Conservation (phyloP, 306 rosid species). For the Inga leiocalycina region DNA sequence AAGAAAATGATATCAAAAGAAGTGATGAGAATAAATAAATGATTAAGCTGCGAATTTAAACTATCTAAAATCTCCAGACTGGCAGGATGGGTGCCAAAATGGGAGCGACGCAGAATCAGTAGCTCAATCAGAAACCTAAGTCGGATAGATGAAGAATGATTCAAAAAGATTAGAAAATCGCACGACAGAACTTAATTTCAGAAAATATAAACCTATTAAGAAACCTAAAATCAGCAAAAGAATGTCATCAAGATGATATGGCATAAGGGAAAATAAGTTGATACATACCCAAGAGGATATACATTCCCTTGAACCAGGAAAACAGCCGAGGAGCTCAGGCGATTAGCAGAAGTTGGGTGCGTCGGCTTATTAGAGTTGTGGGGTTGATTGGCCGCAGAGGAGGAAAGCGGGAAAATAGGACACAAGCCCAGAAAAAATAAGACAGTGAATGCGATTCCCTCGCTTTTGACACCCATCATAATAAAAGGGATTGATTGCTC, state of each 20-base stretch:
- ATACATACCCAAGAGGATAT: constrained; percentile 78
- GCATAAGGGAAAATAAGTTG: neutral
- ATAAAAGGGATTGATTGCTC: neutral
- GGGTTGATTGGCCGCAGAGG: constrained; percentile 47
- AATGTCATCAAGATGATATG: constrained; percentile 1
- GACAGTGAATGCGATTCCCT: constrained; percentile 22
- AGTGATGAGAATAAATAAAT: constrained; percentile 2
- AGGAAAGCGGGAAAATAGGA: constrained; percentile 34
- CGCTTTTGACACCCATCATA: constrained; percentile 20
- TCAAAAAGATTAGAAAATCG: neutral
- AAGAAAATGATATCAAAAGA: constrained; percentile 8
- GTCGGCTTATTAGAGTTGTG: constrained; percentile 4
- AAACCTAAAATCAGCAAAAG: neutral
- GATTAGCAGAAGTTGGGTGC: neutral
- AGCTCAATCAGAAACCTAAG: neutral
- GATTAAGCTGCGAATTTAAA: neutral
- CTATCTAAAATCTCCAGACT: neutral
- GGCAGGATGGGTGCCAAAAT: neutral
- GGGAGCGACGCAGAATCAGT: neutral
- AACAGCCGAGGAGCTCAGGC: constrained; percentile 38
- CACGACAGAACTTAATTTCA: neutral
- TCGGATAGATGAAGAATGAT: neutral
- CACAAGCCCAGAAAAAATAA: constrained; percentile 38
- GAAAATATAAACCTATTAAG: neutral
- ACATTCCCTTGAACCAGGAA: constrained; percentile 66